Percentiles rank a stretch among this genome's conserved stretches.
Evolutionary conservation across 331 rosid species (phyloP).

Genomic region (Cydonia oblonga): DNA sequence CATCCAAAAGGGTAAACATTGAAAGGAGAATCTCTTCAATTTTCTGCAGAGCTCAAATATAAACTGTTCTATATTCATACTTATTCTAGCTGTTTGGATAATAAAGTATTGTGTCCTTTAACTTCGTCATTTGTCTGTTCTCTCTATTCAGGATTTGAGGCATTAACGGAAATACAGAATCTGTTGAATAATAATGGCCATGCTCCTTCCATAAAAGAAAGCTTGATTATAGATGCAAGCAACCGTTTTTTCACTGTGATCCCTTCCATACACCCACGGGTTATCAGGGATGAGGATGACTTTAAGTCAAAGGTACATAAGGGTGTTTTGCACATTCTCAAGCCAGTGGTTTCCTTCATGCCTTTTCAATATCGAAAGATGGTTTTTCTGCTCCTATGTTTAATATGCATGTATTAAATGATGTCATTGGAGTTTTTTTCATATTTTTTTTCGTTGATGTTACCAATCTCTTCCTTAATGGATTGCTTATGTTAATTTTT

Average conservation of each 20-base stretch:
- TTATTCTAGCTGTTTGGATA: background rate
- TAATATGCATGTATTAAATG: background rate
- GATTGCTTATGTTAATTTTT: background rate
- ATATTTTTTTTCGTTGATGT: background rate
- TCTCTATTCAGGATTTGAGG: constrained; percentile 72
- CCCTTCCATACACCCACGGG: constrained; percentile 87
- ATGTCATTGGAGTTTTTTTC: background rate
- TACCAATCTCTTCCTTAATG: background rate
- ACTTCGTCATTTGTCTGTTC: constrained; percentile 6
- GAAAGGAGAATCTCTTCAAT: background rate
- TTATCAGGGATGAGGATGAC: constrained; percentile 77
- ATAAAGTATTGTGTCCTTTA: background rate
- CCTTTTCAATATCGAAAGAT: background rate
- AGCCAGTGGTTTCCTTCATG: background rate
- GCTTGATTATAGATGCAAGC: constrained; percentile 94
- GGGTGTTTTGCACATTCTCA: constrained; percentile 5
- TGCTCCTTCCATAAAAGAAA: constrained; percentile 53
- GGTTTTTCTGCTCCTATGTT: background rate
- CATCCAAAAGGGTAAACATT: constrained; percentile 65
- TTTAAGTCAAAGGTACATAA: constrained; percentile 70
- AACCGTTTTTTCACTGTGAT: constrained; percentile 88
- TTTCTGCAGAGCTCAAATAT: background rate
- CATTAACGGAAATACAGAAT: constrained; percentile 86
- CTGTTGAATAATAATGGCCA: constrained; percentile 31
- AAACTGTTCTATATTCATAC: background rate